Conservation (phyloP, 106 monocot genomes). For the Hemerocallis citrina region DNA sequence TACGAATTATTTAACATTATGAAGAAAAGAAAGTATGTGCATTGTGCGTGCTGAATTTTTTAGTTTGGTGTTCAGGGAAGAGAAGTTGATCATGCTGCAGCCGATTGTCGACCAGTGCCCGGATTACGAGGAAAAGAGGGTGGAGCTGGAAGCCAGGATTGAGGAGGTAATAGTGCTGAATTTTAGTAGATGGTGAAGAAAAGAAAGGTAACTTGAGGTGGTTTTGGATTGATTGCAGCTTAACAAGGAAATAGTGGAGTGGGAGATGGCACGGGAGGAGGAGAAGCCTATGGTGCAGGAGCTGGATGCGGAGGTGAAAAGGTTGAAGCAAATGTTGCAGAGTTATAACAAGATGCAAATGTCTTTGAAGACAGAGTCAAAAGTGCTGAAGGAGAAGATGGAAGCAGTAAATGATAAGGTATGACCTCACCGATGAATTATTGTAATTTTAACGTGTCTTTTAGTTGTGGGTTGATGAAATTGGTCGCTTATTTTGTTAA, state of each 20-base stretch:
- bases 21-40: neutral
- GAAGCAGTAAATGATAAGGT: constrained; percentile 58
- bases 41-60: neutral
- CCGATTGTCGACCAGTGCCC: constrained; percentile 35
- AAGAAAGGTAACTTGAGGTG: neutral
- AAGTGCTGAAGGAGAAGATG: constrained; percentile 49
- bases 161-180: constrained; percentile 26
- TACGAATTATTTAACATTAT: neutral
- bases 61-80: constrained; percentile 28
- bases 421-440: neutral
- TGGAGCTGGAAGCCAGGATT: constrained; percentile 39
- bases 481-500: too few relatives aligned
- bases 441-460: too few relatives aligned
- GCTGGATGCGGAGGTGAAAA: constrained; percentile 62
- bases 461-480: too few relatives aligned
- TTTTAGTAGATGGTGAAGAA: neutral
- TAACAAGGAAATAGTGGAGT: constrained; percentile 39
- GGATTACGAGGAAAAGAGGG: constrained; percentile 10
- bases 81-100: constrained; percentile 35
- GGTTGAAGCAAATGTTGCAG: constrained; percentile 47
- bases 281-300: constrained; percentile 69
- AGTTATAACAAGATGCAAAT: constrained; percentile 75
- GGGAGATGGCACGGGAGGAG: constrained; percentile 37
- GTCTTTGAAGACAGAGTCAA: constrained; percentile 37
- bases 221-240: constrained; percentile 26